Percentiles rank a stretch among this genome's conserved stretches.
Evolutionary conservation across 2,329 filamentous ascomycete genomes (phyloP).

Genomic region (Thelonectria discophora): DNA sequence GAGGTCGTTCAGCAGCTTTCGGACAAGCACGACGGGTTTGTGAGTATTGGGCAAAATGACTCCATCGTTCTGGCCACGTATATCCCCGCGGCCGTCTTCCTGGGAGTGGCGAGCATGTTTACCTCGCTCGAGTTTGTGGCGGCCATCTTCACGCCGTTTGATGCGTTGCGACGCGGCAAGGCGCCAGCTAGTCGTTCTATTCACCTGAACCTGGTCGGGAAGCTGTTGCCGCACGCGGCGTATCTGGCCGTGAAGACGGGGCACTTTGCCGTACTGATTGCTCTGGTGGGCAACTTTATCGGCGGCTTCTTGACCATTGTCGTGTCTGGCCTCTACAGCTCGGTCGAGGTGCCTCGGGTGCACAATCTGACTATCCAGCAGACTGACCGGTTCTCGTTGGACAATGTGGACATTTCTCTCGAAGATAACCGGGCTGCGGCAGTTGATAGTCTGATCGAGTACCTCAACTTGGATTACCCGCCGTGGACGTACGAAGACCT

Average conservation of each 20-base stretch:
- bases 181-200: constrained; percentile 31
- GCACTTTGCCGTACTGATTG: constrained; percentile 37
- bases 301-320: constrained; percentile 34
- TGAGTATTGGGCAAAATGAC: constrained; percentile 24
- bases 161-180: constrained; percentile 31
- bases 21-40: constrained; percentile 40
- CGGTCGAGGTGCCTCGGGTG: constrained; percentile 35
- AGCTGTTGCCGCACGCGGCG: constrained; percentile 35
- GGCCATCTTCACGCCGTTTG: constrained; percentile 38
- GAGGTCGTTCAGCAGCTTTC: constrained; percentile 38
- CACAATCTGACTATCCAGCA: constrained; percentile 39
- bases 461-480: constrained; percentile 42
- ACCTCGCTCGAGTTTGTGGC: constrained; percentile 33
- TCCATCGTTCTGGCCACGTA: constrained; percentile 43
- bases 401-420: constrained; percentile 32
- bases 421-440: constrained; percentile 37
- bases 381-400: constrained; percentile 39
- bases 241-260: constrained; percentile 30
- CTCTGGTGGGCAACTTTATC: constrained; percentile 35
- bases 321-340: constrained; percentile 42
- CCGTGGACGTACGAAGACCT: constrained; percentile 45
- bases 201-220: constrained; percentile 33
- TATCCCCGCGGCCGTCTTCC: constrained; percentile 34
- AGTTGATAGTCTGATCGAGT: constrained; percentile 41
- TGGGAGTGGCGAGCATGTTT: constrained; percentile 36